Conservation (phyloP, 805 yeast genomes). For the Candida nanaspora region DNA sequence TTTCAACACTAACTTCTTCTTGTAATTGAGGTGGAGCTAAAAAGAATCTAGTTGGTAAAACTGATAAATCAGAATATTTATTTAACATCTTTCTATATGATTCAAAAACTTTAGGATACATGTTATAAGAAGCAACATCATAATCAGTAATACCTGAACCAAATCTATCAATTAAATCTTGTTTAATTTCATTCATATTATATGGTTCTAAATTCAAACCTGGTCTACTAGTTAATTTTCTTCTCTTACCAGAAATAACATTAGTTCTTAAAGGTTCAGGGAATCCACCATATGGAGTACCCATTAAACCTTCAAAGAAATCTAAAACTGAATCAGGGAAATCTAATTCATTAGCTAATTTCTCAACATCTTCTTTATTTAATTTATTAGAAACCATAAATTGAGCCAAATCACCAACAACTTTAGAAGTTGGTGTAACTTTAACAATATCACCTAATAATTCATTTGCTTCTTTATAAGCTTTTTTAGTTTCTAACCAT, state of each 20-base stretch:
- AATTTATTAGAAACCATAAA: slow-evolving; percentile 97
- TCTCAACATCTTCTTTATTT: slow-evolving; percentile 74
- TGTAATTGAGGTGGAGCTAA: slow-evolving; percentile 80
- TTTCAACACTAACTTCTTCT: slow-evolving; percentile 82
- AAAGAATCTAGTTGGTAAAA: slow-evolving; percentile 88
- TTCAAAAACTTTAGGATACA: slow-evolving; percentile 98
- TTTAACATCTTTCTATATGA: slow-evolving; percentile 68
- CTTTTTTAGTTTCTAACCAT: slow-evolving; percentile 94
- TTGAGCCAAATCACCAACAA: slow-evolving; percentile 99
- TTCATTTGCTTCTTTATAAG: slow-evolving; percentile 85
- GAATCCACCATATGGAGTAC: slow-evolving; percentile 99
- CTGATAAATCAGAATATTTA: slow-evolving; percentile 86
- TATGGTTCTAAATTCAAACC: slow-evolving; percentile 86
- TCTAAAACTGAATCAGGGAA: slow-evolving; percentile 98
- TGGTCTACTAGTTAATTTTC: slow-evolving; percentile 83
- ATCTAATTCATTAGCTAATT: slow-evolving; percentile 84
- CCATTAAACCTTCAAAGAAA: slow-evolving; percentile 98
- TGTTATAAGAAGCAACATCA: slow-evolving; percentile 91
- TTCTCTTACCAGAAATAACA: slow-evolving; percentile 85
- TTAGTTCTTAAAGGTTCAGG: slow-evolving; percentile 97
- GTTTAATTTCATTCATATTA: slow-evolving; percentile 63
- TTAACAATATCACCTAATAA: slow-evolving; percentile 94
- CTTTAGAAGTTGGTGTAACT: slow-evolving; percentile 99
- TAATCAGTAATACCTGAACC: slow-evolving; percentile 69
- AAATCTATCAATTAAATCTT: slow-evolving; percentile 70